phyloP scores from a whole-genome alignment of 768 basidiomycete species.

The Kwoniella mangroviensis region DNA sequence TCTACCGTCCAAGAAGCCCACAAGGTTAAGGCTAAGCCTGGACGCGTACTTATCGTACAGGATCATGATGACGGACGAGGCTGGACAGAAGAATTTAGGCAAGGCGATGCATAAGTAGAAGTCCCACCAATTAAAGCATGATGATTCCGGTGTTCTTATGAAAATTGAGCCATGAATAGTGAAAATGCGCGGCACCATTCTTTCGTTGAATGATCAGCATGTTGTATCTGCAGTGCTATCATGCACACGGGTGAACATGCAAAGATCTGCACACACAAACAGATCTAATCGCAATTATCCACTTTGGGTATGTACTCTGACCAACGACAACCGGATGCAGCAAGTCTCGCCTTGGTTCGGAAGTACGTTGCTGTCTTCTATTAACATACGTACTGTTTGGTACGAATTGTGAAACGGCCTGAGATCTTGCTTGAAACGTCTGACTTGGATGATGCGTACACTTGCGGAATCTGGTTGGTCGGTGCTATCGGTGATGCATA shows the following conservation, averaged over 20 bases:
- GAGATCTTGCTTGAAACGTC: background rate
- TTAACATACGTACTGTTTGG: background rate
- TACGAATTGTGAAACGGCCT: background rate
- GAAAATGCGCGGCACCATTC: too few species aligned
- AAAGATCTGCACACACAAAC: too few species aligned
- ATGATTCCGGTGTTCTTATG: too few species aligned
- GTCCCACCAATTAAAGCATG: background rate
- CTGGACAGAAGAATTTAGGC: background rate
- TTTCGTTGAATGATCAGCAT: background rate
- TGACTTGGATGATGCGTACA: background rate
- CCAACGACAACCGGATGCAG: background rate
- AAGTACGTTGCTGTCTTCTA: background rate
- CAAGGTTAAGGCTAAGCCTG: background rate
- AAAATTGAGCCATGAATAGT: too few species aligned
- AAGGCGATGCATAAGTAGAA: background rate
- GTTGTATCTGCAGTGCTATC: too few species aligned
- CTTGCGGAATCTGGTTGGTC: background rate
- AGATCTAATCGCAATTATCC: too few species aligned
- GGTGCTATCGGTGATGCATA: background rate
- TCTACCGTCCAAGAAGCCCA: background rate
- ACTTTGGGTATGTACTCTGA: too few species aligned
- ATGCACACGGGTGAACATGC: too few species aligned
- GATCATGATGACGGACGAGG: slow-evolving; percentile 1
- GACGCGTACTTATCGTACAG: background rate
- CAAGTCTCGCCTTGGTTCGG: background rate